phyloP scores from a whole-genome alignment of 208 protist species.

The Herpetomonas tarakana region DNA sequence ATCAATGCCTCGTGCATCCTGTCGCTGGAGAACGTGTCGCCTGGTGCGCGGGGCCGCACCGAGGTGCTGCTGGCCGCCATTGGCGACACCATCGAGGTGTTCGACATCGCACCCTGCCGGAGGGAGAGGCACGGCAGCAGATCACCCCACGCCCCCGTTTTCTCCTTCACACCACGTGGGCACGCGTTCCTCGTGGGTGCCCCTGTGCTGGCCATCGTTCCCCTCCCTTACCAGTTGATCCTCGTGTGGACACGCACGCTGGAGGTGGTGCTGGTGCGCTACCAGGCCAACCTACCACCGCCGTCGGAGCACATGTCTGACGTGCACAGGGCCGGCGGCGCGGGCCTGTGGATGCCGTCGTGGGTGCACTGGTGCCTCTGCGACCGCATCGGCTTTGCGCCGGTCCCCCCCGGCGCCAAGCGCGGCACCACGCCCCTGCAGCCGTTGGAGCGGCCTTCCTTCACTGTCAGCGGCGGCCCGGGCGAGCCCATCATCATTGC shows the following conservation, averaged over 20 bases:
- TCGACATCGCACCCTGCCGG: slow-evolving; percentile 10
- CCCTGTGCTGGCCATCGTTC: slow-evolving; percentile 38
- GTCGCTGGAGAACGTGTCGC: slow-evolving; percentile 19
- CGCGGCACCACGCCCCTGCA: too few relatives aligned
- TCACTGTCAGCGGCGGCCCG: too few relatives aligned
- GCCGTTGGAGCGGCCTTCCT: too few relatives aligned
- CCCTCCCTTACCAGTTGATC: slow-evolving; percentile 67
- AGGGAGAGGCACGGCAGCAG: not conserved
- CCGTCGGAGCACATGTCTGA: not conserved
- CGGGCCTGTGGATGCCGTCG: not conserved
- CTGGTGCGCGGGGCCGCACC: too few relatives aligned
- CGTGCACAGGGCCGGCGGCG: not conserved
- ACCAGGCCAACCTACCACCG: slow-evolving; percentile 59
- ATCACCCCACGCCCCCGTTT: not conserved
- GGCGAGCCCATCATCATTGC: too few relatives aligned
- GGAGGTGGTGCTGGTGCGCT: slow-evolving; percentile 62
- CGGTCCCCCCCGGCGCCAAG: too few relatives aligned
- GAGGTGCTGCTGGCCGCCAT: slow-evolving; percentile 27
- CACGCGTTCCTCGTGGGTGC: slow-evolving; percentile 55
- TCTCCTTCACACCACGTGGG: slow-evolving; percentile 6
- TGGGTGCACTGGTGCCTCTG: not conserved
- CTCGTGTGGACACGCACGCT: slow-evolving; percentile 52
- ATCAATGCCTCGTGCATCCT: slow-evolving; percentile 21
- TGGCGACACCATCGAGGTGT: slow-evolving; percentile 27
- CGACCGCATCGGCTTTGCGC: not conserved